phyloP scores from a whole-genome alignment of 768 basidiomycete species.

The Tylopilus balloui region DNA sequence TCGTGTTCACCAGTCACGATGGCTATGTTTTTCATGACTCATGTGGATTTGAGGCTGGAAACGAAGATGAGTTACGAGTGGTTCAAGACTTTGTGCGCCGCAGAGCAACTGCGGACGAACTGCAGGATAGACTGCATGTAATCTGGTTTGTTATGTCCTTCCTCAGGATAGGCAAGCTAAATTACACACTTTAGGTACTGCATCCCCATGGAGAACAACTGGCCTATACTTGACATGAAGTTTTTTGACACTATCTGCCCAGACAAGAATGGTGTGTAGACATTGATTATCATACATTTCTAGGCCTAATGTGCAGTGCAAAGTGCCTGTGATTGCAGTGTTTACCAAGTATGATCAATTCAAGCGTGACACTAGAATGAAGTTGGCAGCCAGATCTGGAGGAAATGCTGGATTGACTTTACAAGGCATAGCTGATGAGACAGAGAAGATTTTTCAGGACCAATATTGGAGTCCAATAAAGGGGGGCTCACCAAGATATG shows the following conservation, averaged over 20 bases:
- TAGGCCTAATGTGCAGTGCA: neutral
- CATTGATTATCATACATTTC: neutral
- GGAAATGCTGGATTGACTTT: neutral
- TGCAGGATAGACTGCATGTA: neutral
- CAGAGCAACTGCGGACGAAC: neutral
- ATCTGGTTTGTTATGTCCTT: neutral
- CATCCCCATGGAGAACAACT: neutral
- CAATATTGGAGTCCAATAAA: neutral
- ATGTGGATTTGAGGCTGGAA: neutral
- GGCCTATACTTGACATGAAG: neutral
- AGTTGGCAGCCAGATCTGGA: neutral
- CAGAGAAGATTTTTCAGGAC: neutral
- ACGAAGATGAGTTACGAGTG: neutral
- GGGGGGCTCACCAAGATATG: neutral
- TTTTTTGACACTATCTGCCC: neutral
- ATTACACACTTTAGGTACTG: neutral
- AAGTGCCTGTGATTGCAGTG: neutral
- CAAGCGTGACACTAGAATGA: neutral
- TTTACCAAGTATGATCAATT: neutral
- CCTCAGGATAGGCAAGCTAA: neutral
- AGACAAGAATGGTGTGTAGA: neutral
- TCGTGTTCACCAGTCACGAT: neutral
- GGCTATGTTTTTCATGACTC: neutral
- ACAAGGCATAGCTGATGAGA: neutral
- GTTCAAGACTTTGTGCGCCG: neutral